Percentiles rank a stretch among this genome's conserved stretches.
Conservation (phyloP, 78 protist genomes). For the Dictyostelium capitatum region DNA sequence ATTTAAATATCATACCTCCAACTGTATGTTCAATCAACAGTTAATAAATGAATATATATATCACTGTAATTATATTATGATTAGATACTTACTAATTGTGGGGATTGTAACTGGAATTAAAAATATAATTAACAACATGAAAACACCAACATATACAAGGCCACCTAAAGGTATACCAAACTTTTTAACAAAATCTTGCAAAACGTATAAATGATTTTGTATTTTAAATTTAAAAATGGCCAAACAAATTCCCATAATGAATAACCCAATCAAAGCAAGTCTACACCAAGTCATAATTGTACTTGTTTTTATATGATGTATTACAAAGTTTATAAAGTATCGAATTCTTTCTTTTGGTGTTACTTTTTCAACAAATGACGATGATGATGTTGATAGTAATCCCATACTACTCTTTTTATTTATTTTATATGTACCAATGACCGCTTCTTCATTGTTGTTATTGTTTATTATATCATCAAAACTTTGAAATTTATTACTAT, state of each 20-base stretch:
- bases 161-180: constrained; percentile 63
- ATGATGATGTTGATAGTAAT: not conserved
- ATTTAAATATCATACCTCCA: constrained; percentile 71
- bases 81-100: constrained; percentile 46
- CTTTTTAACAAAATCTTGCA: constrained; percentile 41
- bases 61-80: not conserved
- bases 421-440: not conserved
- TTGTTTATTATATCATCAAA: constrained; percentile 19
- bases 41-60: not conserved
- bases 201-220: constrained; percentile 47
- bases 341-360: constrained; percentile 45
- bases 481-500: not conserved
- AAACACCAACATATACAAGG: constrained; percentile 48
- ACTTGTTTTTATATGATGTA: constrained; percentile 8
- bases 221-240: constrained; percentile 66
- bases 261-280: not conserved
- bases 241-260: constrained; percentile 24
- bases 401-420: not conserved
- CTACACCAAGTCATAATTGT: constrained; percentile 39
- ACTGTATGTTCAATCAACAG: not conserved
- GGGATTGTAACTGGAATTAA: constrained; percentile 76
- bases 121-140: constrained; percentile 60
- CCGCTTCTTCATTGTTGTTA: constrained; percentile 9
- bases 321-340: constrained; percentile 24
- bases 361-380: constrained; percentile 11